These are phyloP conservation scores for Penicillium egyptiacum DNA, from an alignment of 495 filamentous ascomycete genomes.

Conservation along the genomic window DNA sequence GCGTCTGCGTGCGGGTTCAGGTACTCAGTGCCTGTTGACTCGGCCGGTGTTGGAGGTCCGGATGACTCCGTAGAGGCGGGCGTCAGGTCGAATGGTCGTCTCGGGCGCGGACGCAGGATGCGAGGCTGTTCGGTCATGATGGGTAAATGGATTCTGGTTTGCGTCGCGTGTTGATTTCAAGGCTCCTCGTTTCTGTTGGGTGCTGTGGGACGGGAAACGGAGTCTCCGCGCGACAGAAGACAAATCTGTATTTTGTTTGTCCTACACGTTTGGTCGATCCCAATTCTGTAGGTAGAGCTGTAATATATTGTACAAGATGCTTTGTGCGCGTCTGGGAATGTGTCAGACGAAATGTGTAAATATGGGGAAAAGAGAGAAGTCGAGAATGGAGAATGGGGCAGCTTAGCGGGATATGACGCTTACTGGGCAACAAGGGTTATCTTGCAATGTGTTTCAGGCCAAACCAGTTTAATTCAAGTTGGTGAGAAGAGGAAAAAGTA, in stretches of 20 bases:
- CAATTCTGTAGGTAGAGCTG: not conserved
- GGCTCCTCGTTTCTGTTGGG: not conserved
- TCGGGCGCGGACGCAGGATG: constrained; percentile 70
- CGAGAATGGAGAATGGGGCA: not conserved
- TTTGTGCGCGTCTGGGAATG: not conserved
- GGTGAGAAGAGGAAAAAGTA: not conserved
- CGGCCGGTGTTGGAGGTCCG: constrained; percentile 47
- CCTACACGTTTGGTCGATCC: not conserved
- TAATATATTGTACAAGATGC: not conserved
- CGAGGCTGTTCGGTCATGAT: constrained; percentile 51
- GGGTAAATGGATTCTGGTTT: constrained; percentile 10
- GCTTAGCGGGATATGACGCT: constrained; percentile 7
- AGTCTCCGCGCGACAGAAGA: constrained; percentile 4
- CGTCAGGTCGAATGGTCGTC: constrained; percentile 69
- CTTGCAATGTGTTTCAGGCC: not conserved
- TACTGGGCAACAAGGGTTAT: not conserved
- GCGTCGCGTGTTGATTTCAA: not conserved
- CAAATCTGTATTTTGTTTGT: not conserved
- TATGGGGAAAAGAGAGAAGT: not conserved
- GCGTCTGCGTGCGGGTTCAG: constrained; percentile 33
- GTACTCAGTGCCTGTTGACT: constrained; percentile 34
- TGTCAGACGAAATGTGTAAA: not conserved
- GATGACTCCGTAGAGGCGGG: constrained; percentile 56
- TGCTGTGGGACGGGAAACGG: constrained; percentile 8
- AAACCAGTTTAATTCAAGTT: not conserved